phyloP scores from a whole-genome alignment of 805 yeast species.

The Kregervanrija pseudodelftensis region DNA sequence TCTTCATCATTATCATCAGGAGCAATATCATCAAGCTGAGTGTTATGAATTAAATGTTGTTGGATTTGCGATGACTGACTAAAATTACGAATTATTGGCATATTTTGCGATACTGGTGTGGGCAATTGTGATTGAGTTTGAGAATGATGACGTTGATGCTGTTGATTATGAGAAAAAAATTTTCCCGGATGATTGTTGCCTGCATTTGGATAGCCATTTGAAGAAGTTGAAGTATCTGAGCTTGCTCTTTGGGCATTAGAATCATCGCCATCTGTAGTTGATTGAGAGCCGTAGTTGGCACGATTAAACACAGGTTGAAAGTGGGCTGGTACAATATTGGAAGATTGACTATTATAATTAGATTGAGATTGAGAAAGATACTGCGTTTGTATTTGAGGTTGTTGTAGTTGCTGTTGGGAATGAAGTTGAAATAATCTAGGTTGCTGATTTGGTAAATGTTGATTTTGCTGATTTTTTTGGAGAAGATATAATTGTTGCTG shows the following conservation, averaged over 20 bases:
- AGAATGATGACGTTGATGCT: slow-evolving; percentile 16
- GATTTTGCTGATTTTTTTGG: slow-evolving; percentile 15
- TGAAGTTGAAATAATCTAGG: slow-evolving; percentile 12
- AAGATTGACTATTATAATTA: background rate
- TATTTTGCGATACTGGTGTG: slow-evolving; percentile 16
- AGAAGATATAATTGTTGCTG: slow-evolving; percentile 9
- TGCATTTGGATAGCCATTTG: slow-evolving; percentile 14
- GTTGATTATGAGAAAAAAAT: slow-evolving; percentile 15
- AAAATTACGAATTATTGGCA: slow-evolving; percentile 7
- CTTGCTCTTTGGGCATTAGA: slow-evolving; percentile 17
- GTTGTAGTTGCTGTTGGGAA: slow-evolving; percentile 6
- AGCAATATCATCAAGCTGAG: background rate
- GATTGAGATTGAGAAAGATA: slow-evolving; percentile 4
- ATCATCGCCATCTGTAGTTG: slow-evolving; percentile 25
- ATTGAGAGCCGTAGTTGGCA: slow-evolving; percentile 17
- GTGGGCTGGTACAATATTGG: background rate
- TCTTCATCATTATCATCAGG: slow-evolving; percentile 23
- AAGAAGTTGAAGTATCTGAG: slow-evolving; percentile 24
- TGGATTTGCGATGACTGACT: too few relatives aligned
- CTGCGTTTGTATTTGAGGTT: slow-evolving; percentile 11
- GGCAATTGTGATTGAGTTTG: slow-evolving; percentile 7
- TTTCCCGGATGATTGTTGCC: slow-evolving; percentile 2
- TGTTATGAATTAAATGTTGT: too few relatives aligned
- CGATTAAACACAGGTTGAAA: background rate
- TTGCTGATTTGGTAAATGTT: slow-evolving; percentile 7